Percentiles rank a stretch among this genome's conserved stretches.
These are phyloP conservation scores for Mrakia gelida DNA, from an alignment of 768 basidiomycete species.

Conservation along the genomic window DNA sequence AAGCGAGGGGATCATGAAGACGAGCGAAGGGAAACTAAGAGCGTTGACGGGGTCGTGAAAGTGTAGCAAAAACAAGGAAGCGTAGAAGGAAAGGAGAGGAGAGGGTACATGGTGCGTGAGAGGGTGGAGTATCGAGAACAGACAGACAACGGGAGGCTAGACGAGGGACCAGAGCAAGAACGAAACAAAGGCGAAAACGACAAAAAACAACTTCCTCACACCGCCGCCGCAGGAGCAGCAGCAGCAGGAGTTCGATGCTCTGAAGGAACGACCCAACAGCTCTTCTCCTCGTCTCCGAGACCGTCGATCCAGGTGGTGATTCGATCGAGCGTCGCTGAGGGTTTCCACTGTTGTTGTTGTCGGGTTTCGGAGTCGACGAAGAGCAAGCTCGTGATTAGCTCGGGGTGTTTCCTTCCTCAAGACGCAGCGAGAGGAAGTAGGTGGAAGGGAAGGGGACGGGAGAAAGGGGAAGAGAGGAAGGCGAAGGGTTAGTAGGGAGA, in stretches of 20 bases:
- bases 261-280: slow-evolving; percentile 20
- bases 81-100: no score
- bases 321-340: slow-evolving; percentile 8
- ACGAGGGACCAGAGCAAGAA: background rate
- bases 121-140: background rate
- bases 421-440: background rate
- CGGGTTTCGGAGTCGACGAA: background rate
- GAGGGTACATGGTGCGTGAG: no score
- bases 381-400: background rate
- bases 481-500: background rate
- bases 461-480: background rate
- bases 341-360: slow-evolving; percentile 7
- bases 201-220: background rate
- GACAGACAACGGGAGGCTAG: background rate
- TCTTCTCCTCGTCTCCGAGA: slow-evolving; percentile 3
- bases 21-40: no score
- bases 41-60: no score
- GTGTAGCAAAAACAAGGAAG: no score
- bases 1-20: no score
- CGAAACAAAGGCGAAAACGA: background rate
- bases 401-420: background rate
- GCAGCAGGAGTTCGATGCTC: background rate
- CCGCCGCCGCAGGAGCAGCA: background rate
- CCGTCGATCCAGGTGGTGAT: slow-evolving; percentile 16
- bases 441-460: background rate